These are phyloP conservation scores for Cadophora sp. DNA, from an alignment of 2,329 filamentous ascomycete species.

Conservation along the genomic window DNA sequence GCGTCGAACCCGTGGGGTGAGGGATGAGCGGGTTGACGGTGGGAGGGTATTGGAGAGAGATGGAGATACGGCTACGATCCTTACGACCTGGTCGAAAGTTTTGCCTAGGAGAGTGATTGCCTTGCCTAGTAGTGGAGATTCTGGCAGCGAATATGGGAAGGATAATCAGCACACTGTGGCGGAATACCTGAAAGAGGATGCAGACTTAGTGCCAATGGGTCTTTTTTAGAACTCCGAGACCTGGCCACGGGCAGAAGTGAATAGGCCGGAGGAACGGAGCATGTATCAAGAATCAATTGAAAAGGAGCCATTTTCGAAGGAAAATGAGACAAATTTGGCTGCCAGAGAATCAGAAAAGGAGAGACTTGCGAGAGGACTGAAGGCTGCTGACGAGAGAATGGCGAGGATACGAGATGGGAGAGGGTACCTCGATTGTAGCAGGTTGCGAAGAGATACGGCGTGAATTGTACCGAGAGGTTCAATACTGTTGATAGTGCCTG, in stretches of 20 bases:
- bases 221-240: background rate
- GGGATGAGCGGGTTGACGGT: background rate
- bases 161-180: background rate
- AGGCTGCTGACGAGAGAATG: conserved; percentile 20
- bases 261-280: background rate
- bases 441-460: background rate
- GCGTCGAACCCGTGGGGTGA: conserved; percentile 14
- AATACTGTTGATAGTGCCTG: background rate
- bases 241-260: no score
- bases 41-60: background rate
- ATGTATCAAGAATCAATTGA: background rate
- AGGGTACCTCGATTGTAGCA: conserved; percentile 1
- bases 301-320: no score
- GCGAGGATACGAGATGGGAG: conserved; percentile 22
- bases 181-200: background rate
- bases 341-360: conserved; percentile 8
- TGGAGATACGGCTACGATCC: conserved; percentile 5
- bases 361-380: background rate
- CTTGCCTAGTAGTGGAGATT: no score
- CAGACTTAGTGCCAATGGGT: background rate
- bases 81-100: background rate
- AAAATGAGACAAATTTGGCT: no score
- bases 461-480: background rate
- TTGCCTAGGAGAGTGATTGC: background rate
- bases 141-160: background rate